Base-by-base conservation (phyloP, 441 rosid genomes). In the Gossypium laxum region DNA sequence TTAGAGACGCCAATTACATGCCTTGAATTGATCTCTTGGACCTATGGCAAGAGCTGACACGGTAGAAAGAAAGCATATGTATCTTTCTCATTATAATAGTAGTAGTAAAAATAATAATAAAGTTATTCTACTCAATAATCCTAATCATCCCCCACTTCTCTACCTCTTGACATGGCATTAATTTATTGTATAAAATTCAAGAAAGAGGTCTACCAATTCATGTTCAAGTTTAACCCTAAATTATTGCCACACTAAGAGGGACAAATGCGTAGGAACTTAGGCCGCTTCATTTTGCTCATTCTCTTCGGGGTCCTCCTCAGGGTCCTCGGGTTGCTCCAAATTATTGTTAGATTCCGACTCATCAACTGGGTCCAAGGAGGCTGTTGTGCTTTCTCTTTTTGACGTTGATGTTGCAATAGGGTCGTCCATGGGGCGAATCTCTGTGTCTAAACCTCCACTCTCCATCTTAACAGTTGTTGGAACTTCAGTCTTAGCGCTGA, bases 331-430 rank as follows among this genome's bases (percentile, higher is more conserved):
- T 26, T 66, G 56, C 38, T 48, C 64, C 70, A 28, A 32, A 14
- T 56, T n/a, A 4, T 47, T 34, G 10, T 19, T 8, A 2, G 22
- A 15, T 55, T 6, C 65, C 28, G 15, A 19, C 4, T 41, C 51
- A 15, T 15, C 66, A 64, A 61, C 60, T 24, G 57, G 43, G 6
- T 24, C 54, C 11, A 17, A 14, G 4, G 48, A 30, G 14, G 12
- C 32, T 50, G 15, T 55, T 67, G 72, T 72, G 54, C 59, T 28
- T 0, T 81, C 87, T 0, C 84, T 82, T 58, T 19, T 14, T 41
- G 54, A 43, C 1, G 11, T 64, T 22, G 54, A 3, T 0, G 51
- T 64, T 22, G 69, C 5, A 10, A 1, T 62, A n/a, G 34, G 4
- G 69, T 43, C 47, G 12, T 64, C 69, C 34, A n/a, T 21, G 34